Evolutionary conservation across 148 eudicot genomes (phyloP).

Genomic region (Cornus kousa): DNA sequence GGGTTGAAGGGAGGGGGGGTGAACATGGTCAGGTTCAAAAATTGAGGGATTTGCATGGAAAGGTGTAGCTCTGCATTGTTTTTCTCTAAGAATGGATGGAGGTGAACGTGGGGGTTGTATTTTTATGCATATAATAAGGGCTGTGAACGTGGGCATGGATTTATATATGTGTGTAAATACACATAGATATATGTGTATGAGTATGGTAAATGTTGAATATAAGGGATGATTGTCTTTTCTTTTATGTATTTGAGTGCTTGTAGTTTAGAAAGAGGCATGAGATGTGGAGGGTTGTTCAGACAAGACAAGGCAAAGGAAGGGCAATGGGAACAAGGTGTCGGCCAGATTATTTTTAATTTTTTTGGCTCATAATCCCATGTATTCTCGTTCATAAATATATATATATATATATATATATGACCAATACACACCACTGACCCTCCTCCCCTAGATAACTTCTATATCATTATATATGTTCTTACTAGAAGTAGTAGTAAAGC

Average conservation of each 20-base stretch:
- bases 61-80: slow-evolving; percentile 15
- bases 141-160: background rate
- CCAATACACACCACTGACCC: no score
- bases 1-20: slow-evolving; percentile 11
- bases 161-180: background rate
- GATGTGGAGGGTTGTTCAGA: no score
- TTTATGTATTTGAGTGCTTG: slow-evolving; percentile 4
- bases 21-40: slow-evolving; percentile 42
- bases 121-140: slow-evolving; percentile 8
- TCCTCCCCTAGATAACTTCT: no score
- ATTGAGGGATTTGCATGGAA: slow-evolving; percentile 36
- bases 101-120: slow-evolving; percentile 41
- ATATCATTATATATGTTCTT: no score
- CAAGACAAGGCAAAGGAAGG: no score
- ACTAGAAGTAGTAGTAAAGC: background rate
- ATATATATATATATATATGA: no score
- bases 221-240: slow-evolving; percentile 12
- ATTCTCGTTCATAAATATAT: no score
- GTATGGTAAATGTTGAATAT: slow-evolving; percentile 12
- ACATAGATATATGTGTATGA: background rate
- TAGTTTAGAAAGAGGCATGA: slow-evolving; percentile 14
- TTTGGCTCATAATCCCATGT: no score
- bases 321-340: no score
- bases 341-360: no score
- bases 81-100: slow-evolving; percentile 15